phyloP scores from a whole-genome alignment of 2,329 filamentous ascomycete genomes.

The Rugonectria rugulosa region DNA sequence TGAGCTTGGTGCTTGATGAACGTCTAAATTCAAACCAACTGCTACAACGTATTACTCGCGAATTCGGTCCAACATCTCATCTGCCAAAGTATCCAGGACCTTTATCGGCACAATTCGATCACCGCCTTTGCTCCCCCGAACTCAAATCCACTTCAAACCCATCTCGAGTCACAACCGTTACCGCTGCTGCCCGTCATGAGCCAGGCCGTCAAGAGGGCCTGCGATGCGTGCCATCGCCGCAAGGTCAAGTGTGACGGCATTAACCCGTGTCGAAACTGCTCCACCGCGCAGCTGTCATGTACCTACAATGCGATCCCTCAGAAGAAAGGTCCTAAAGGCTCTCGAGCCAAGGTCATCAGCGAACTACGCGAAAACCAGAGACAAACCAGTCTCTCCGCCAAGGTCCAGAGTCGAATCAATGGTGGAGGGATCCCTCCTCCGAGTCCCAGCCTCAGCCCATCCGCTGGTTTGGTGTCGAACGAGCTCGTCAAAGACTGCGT shows the following conservation, averaged over 20 bases:
- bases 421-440: conserved; percentile 59
- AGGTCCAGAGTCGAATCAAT: conserved; percentile 67
- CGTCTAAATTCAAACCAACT: conserved; percentile 23
- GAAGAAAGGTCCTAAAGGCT: conserved; percentile 80
- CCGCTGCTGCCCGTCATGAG: conserved; percentile 43
- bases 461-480: conserved; percentile 65
- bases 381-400: conserved; percentile 68
- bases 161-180: conserved; percentile 6
- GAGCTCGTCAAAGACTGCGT: conserved; percentile 72
- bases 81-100: conserved; percentile 9
- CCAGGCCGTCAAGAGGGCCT: conserved; percentile 67
- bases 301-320: conserved; percentile 79
- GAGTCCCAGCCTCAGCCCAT: conserved; percentile 59
- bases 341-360: conserved; percentile 77
- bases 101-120: conserved; percentile 9
- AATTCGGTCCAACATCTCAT: not conserved
- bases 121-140: conserved; percentile 15
- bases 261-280: conserved; percentile 76
- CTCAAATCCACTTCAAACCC: conserved; percentile 22
- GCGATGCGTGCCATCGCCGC: conserved; percentile 76
- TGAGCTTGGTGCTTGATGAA: conserved; percentile 23
- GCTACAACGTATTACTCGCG: conserved; percentile 10
- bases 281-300: conserved; percentile 70
- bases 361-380: conserved; percentile 74
- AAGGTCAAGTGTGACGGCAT: conserved; percentile 78